Conservation (phyloP, 106 monocot species). For the Xerophyta viscosa region DNA sequence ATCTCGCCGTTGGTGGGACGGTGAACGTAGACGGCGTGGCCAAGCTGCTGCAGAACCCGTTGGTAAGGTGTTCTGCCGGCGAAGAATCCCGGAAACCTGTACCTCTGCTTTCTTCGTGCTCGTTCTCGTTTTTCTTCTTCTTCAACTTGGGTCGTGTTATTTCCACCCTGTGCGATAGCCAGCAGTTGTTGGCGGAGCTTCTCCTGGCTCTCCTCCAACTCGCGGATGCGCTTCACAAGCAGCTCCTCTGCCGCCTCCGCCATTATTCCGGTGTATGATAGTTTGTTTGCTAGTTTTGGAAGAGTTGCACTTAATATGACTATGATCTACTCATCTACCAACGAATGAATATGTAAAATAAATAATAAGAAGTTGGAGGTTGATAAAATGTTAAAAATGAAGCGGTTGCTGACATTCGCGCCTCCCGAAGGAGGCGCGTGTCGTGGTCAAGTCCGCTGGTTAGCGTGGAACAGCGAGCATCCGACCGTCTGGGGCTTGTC, state of each 20-base stretch:
- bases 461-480: too few species aligned
- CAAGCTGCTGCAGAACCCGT: slow-evolving; percentile 24
- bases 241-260: slow-evolving; percentile 1
- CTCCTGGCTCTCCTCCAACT: slow-evolving; percentile 30
- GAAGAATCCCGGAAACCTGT: slow-evolving; percentile 16
- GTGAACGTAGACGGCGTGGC: slow-evolving; percentile 23
- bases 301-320: too few species aligned
- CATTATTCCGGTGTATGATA: too few species aligned
- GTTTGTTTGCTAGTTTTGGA: too few species aligned
- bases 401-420: too few species aligned
- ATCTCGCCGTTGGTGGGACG: slow-evolving; percentile 22
- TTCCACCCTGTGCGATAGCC: not conserved
- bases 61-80: slow-evolving; percentile 10
- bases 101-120: not conserved
- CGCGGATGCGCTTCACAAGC: slow-evolving; percentile 24
- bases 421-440: too few species aligned
- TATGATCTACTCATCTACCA: too few species aligned
- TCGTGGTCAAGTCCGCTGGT: too few species aligned
- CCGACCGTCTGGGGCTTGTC: too few species aligned
- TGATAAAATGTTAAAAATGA: too few species aligned
- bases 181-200: slow-evolving; percentile 25
- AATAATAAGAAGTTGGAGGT: too few species aligned
- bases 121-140: not conserved
- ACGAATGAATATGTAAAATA: too few species aligned
- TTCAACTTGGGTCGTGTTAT: not conserved